These are phyloP conservation scores for Marchantia paleacea DNA, from an alignment of 225 moss, liverwort and hornwort genomes.

Conservation along the genomic window DNA sequence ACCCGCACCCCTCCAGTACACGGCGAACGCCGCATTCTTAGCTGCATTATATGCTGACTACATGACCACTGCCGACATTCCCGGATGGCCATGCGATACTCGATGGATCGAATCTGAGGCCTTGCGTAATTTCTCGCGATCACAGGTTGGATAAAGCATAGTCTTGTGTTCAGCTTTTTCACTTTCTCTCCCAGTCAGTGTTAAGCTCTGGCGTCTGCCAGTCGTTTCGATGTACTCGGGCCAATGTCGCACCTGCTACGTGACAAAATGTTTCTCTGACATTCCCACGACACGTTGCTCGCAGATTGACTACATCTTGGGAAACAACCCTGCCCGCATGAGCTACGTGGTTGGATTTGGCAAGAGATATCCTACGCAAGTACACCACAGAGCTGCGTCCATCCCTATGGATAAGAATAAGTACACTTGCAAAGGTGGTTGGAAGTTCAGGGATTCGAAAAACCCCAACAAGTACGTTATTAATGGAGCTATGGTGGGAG, in stretches of 20 bases:
- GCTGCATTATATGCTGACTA: slow-evolving; percentile 79
- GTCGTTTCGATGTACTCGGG: too few species aligned
- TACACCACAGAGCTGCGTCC: slow-evolving; percentile 85
- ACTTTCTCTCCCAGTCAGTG: too few species aligned
- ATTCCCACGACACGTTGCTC: neutral
- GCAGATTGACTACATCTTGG: slow-evolving; percentile 80
- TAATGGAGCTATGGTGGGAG: slow-evolving; percentile 82
- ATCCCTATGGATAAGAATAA: slow-evolving; percentile 40
- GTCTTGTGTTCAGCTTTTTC: too few species aligned
- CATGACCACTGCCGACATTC: slow-evolving; percentile 53
- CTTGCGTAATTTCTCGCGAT: slow-evolving; percentile 57
- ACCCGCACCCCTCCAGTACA: slow-evolving; percentile 66
- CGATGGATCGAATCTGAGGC: slow-evolving; percentile 22
- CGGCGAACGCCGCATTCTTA: slow-evolving; percentile 68
- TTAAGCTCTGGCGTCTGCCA: too few species aligned
- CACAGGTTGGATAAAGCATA: slow-evolving; percentile 48
- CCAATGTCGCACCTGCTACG: too few species aligned
- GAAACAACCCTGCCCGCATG: slow-evolving; percentile 60
- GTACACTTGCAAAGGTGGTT: slow-evolving; percentile 54
- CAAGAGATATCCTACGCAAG: slow-evolving; percentile 52
- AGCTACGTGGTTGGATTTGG: slow-evolving; percentile 79
- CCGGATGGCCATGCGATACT: slow-evolving; percentile 60
- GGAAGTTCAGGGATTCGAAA: slow-evolving; percentile 38
- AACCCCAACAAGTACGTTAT: slow-evolving; percentile 50
- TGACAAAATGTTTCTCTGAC: neutral